Evolutionary conservation across 2,329 filamentous ascomycete species (phyloP), one percentile per base, ranked within the genome.

Genomic region (Calonectria hawksworthii): DNA sequence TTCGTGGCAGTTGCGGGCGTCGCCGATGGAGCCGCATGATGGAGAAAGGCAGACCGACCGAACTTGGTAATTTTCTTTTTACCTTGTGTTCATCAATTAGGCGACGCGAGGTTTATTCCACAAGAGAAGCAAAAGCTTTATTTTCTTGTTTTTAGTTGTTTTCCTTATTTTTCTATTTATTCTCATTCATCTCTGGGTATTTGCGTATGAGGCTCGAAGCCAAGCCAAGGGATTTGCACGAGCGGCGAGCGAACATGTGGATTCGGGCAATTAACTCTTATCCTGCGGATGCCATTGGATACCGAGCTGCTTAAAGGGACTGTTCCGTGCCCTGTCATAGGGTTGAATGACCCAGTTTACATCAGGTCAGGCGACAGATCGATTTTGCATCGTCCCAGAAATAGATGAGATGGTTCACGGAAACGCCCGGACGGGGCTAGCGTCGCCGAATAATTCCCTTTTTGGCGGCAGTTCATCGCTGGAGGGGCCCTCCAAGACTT

Each of bases 341-440:
- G 34, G 38, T 41, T 21, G 26, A 18, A 14, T 41, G 56, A 41
- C 56, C 56, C 14, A 63, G 56, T 63, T 28, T 41, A 18, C n/a
- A 41, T 23, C 56, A 38, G 52, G 56, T 63, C 56, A 63, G 56
- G 34, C 36, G 56, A 63, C 23, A 4, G 36, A 28, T 63, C 4
- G 56, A 63, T 63, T 63, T 63, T 63, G 56, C 56, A 63, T 63
- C 56, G 34, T 63, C 26, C 56, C 56, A 63, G 56, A 63, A 41
- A 38, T 23, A 38, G 23, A 13, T 47, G 44, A 47, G n/a, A 23
- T 23, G 44, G 44, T 47, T 47, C 44, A 47, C 18, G 21, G 21
- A 47, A 8, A 10, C 44, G n/a, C 41, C 8, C 23, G 13, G n/a
- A 36, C n/a, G 4, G 34, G 56, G 56, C 34, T 63, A 63, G 56